Evolutionary conservation across 2,329 filamentous ascomycete genomes (phyloP), one percentile per base, ranked within the genome.

Genomic region (Lecanicillium sp.): DNA sequence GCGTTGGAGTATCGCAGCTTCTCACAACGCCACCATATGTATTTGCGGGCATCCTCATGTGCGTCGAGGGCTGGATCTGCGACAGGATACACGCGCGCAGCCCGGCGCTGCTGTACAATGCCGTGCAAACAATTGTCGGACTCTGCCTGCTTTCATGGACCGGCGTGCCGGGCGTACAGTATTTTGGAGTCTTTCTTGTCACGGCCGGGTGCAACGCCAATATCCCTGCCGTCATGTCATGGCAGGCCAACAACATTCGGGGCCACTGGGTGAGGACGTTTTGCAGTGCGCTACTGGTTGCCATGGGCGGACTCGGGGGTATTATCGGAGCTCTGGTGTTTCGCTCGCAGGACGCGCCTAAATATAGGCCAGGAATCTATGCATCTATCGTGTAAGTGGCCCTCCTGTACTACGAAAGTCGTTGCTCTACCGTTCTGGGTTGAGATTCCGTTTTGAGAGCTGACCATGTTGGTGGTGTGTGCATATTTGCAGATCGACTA

Each of bases 241-340:
- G 38, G 22, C 45, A 47, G 15, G 41, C 45, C 6, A 47, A 47
- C 16, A 47, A 47, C 22, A 45, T 47, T 17, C 38, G 45, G 2
- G 45, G 45, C 14, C 45, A 45, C 32, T 47, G 45, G 45, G 45
- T 43, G 20, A 41, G 45, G 9, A 43, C 45, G 5, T 47, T 46
- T 20, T 47, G 42, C 17, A 47, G 41, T 3, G 40, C 41, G 3
- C 22, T 42, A 11, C 41, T 47, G 22, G 43, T 46, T 5, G 41
- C 36, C 2, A 33, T 45, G 12, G 39, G 46, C 13, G 46, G 43
- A 8, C 20, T 48, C 19, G 32, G 48, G 19, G 38, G 44, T 9
- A 40, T 49, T 15, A 40, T 45, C 9, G 43, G 41, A 12, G 38
- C 45, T 6, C 38, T 48, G 12, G 37, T 50, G 35, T 47, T 43